Evolutionary conservation across 164 flowering plant genomes (phyloP).

Genomic region (Vitis labrusca): DNA sequence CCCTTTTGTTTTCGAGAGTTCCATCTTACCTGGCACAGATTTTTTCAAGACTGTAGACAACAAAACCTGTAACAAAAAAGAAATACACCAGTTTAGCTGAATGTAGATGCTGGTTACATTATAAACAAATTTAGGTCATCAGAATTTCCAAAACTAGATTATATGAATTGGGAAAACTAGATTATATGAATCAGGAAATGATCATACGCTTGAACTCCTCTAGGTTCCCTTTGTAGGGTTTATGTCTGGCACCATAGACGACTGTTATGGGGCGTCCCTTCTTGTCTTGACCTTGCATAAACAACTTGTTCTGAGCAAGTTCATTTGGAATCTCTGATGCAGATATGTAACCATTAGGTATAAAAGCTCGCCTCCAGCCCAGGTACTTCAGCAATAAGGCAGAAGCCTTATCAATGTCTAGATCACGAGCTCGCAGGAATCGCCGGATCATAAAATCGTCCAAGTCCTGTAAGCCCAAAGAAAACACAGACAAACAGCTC

Average conservation of each 20-base stretch:
- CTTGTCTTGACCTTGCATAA: conserved; percentile 75
- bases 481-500: not conserved
- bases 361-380: conserved; percentile 58
- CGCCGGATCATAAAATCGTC: conserved; percentile 77
- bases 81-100: not conserved
- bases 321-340: conserved; percentile 56
- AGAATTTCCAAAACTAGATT: not conserved
- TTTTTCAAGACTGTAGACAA: conserved; percentile 62
- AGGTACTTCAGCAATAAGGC: conserved; percentile 60
- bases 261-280: conserved; percentile 62
- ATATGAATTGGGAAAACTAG: not conserved
- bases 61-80: conserved; percentile 51
- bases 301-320: conserved; percentile 70
- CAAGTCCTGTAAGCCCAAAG: conserved; percentile 43
- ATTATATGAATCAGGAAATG: not conserved
- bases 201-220: conserved; percentile 79
- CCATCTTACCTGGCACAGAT: conserved; percentile 58
- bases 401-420: conserved; percentile 74
- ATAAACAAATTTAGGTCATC: not conserved
- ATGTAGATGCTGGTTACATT: not conserved
- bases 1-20: too few relatives aligned
- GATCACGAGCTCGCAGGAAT: conserved; percentile 84
- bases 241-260: conserved; percentile 50
- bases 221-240: conserved; percentile 32
- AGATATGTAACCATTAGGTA: conserved; percentile 66